Percentiles rank a stretch among this genome's conserved stretches.
Evolutionary conservation across 2,329 filamentous ascomycete genomes (phyloP).

Genomic region (Fusarium falciforme): DNA sequence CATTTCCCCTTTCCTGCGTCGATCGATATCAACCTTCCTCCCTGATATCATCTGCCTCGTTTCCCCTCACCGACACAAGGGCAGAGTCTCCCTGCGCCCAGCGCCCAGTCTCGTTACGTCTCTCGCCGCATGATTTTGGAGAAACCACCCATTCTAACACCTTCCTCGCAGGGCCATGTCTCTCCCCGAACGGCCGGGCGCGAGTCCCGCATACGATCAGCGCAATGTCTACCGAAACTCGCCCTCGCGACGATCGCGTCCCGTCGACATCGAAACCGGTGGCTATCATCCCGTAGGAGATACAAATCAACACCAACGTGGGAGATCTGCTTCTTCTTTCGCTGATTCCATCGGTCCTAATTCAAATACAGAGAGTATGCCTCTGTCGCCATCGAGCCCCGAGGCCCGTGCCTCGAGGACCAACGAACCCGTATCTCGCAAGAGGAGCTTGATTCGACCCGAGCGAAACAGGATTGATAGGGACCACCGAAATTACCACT

Average conservation of each 20-base stretch:
- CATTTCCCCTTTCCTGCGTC: slow-evolving; percentile 22
- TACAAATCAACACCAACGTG: slow-evolving; percentile 63
- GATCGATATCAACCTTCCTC: slow-evolving; percentile 31
- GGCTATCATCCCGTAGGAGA: slow-evolving; percentile 58
- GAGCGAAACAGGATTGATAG: slow-evolving; percentile 87
- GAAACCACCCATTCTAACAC: slow-evolving; percentile 34
- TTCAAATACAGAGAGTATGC: slow-evolving; percentile 65
- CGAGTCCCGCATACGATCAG: slow-evolving; percentile 69
- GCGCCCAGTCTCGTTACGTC: slow-evolving; percentile 9
- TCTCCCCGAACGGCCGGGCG: slow-evolving; percentile 73
- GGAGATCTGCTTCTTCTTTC: slow-evolving; percentile 68
- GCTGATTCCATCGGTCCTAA: slow-evolving; percentile 69
- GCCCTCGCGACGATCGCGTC: slow-evolving; percentile 72
- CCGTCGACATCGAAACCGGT: slow-evolving; percentile 77
- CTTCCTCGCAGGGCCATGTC: slow-evolving; percentile 63
- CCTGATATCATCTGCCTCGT: slow-evolving; percentile 18
- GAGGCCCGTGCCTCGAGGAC: slow-evolving; percentile 41
- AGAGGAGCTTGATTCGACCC: slow-evolving; percentile 88
- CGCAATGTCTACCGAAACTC: slow-evolving; percentile 75
- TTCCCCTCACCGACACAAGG: slow-evolving; percentile 19
- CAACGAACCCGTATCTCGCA: slow-evolving; percentile 67
- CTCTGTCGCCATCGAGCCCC: slow-evolving; percentile 61
- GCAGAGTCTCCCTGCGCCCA: slow-evolving; percentile 22
- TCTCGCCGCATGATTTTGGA: background rate
- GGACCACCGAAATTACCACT: slow-evolving; percentile 95